Evolutionary conservation across 345 rosid genomes (phyloP).

Genomic region (Pistacia atlantica): DNA sequence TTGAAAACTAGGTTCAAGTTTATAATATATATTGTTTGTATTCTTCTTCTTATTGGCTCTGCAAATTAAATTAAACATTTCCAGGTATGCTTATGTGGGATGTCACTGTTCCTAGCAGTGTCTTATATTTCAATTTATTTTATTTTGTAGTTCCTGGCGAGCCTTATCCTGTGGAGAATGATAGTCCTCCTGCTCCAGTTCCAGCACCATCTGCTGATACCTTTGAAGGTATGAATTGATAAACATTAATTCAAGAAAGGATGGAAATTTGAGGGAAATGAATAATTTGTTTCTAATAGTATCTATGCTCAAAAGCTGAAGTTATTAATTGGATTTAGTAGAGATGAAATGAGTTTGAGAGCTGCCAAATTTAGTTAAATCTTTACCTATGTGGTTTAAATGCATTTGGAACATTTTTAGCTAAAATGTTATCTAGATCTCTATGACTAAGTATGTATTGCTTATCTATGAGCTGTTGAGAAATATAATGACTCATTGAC

Average conservation of each 20-base stretch:
- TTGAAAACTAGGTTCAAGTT: neutral
- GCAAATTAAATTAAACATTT: neutral
- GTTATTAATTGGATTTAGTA: neutral
- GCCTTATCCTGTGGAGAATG: conserved; percentile 57
- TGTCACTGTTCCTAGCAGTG: neutral
- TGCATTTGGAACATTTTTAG: conserved; percentile 1
- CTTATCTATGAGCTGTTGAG: neutral
- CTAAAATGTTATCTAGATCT: neutral
- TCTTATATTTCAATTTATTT: conserved; percentile 11
- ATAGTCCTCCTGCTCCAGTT: conserved; percentile 51
- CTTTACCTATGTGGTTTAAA: neutral
- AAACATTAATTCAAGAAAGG: no score
- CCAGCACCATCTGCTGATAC: conserved; percentile 48
- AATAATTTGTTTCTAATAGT: neutral
- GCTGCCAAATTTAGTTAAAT: neutral
- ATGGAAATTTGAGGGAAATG: neutral
- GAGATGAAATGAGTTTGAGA: neutral
- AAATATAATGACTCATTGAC: conserved; percentile 13
- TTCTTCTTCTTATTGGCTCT: neutral
- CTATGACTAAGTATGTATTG: neutral
- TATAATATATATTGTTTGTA: neutral
- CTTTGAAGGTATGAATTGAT: conserved; percentile 47
- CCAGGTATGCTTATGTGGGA: neutral
- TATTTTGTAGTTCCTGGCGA: conserved; percentile 77
- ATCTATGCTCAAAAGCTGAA: neutral